Conservation (phyloP, 2,329 filamentous ascomycete species). For the Didymella pinodella region DNA sequence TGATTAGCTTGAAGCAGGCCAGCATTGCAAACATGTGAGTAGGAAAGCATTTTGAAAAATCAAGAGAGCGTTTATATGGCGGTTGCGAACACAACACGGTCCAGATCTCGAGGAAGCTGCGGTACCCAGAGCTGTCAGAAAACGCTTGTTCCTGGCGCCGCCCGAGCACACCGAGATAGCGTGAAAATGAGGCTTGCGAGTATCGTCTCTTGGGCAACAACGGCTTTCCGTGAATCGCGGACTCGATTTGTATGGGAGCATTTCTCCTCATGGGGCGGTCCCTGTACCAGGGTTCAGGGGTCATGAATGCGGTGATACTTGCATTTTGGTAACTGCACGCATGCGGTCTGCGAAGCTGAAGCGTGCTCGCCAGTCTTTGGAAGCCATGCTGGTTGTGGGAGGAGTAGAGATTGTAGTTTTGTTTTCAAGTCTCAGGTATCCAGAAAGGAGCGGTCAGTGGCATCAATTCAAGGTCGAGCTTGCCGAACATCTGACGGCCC, state of each 20-base stretch:
- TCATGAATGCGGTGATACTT: constrained; percentile 49
- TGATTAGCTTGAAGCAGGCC: constrained; percentile 23
- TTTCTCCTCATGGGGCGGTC: constrained; percentile 30
- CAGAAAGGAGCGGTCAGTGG: constrained; percentile 20
- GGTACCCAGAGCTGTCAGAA: constrained; percentile 12
- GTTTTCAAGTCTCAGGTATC: constrained; percentile 3
- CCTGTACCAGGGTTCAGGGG: constrained; percentile 19
- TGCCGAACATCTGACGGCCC: constrained; percentile 22
- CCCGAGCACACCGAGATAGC: constrained; percentile 11
- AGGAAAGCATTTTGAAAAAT: background rate
- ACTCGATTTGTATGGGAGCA: constrained; percentile 15
- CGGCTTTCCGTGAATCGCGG: constrained; percentile 10
- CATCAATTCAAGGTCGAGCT: constrained; percentile 11
- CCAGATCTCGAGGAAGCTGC: constrained; percentile 13
- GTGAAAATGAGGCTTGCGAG: constrained; percentile 11
- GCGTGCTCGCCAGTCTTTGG: constrained; percentile 51
- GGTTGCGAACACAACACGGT: constrained; percentile 9
- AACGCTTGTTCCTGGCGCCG: constrained; percentile 9
- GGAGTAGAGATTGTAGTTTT: constrained; percentile 9
- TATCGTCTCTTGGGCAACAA: constrained; percentile 19
- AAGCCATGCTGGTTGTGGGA: constrained; percentile 29
- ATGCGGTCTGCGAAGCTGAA: constrained; percentile 58
- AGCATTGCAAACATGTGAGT: constrained; percentile 21
- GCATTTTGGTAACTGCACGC: constrained; percentile 57
- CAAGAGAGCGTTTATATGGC: constrained; percentile 13